Conservation (phyloP, 768 basidiomycete species). For the Xerocomellus dryophilus region DNA sequence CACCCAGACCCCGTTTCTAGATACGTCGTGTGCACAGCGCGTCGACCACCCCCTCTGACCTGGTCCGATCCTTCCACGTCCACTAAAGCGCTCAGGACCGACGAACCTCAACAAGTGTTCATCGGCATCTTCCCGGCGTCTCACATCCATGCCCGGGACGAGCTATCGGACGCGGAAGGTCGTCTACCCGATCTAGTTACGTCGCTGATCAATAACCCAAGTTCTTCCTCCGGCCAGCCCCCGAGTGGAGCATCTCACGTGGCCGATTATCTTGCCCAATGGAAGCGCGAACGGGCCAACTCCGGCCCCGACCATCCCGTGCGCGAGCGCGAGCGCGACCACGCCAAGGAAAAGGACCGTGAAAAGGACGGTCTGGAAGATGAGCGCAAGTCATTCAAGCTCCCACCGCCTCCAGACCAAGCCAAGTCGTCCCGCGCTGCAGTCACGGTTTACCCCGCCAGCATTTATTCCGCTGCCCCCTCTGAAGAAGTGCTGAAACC, state of each 20-base stretch:
- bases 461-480: constrained; percentile 70
- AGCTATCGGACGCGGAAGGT: constrained; percentile 84
- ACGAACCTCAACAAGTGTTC: constrained; percentile 83
- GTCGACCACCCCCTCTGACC: constrained; percentile 61
- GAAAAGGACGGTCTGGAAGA: constrained; percentile 64
- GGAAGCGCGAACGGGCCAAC: constrained; percentile 37
- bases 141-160: constrained; percentile 83
- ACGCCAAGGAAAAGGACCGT: constrained; percentile 50
- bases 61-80: constrained; percentile 59
- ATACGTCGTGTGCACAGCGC: constrained; percentile 82
- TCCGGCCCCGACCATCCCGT: constrained; percentile 25
- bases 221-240: constrained; percentile 31
- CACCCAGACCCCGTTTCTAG: constrained; percentile 36
- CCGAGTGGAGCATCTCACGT: constrained; percentile 36
- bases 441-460: constrained; percentile 68
- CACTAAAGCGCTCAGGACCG: constrained; percentile 52
- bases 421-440: constrained; percentile 70
- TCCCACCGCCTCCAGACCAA: constrained; percentile 72
- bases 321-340: constrained; percentile 34
- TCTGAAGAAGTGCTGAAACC: constrained; percentile 68
- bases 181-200: constrained; percentile 74
- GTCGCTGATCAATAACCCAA: constrained; percentile 42
- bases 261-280: constrained; percentile 46
- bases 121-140: constrained; percentile 93
- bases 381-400: constrained; percentile 62